Percentiles rank a stretch among this genome's conserved stretches.
These are phyloP conservation scores for Talaromyces sp. DNA, from an alignment of 2,329 filamentous ascomycete species.

Conservation along the genomic window DNA sequence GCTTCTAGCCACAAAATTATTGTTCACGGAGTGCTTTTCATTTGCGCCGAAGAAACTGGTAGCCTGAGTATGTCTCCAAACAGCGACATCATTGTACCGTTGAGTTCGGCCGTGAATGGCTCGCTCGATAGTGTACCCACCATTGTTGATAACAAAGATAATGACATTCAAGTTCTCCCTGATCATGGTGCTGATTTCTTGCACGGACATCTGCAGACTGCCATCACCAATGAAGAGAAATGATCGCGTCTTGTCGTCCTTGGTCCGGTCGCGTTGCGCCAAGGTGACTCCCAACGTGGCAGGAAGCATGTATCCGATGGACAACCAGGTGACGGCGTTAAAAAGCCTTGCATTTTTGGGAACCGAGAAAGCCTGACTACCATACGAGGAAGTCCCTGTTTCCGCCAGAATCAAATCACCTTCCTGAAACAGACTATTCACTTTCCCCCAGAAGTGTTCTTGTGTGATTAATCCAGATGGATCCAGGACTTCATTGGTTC, in stretches of 20 bases:
- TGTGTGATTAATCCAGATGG: conserved; percentile 8
- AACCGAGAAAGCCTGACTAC: not conserved
- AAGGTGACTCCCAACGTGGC: conserved; percentile 24
- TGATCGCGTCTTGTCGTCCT: conserved; percentile 14
- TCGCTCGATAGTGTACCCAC: conserved; percentile 49
- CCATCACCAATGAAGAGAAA: conserved; percentile 18
- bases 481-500: not conserved
- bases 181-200: conserved; percentile 53
- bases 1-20: conserved; percentile 5
- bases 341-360: conserved; percentile 10
- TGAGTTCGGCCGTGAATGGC: conserved; percentile 43
- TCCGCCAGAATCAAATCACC: conserved; percentile 16
- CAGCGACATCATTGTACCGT: conserved; percentile 26
- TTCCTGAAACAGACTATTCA: not conserved
- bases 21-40: not conserved
- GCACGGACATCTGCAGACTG: conserved; percentile 17
- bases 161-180: conserved; percentile 54
- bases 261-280: conserved; percentile 20
- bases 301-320: conserved; percentile 29
- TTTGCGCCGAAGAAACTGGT: conserved; percentile 8
- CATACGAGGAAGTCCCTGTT: conserved; percentile 12
- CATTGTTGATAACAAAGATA: conserved; percentile 55
- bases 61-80: conserved; percentile 70
- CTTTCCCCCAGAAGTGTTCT: not conserved
- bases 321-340: conserved; percentile 28